Percentiles rank a stretch among this genome's conserved stretches.
phyloP scores from a whole-genome alignment of 331 rosid species.

The Pyracantha coccinea region DNA sequence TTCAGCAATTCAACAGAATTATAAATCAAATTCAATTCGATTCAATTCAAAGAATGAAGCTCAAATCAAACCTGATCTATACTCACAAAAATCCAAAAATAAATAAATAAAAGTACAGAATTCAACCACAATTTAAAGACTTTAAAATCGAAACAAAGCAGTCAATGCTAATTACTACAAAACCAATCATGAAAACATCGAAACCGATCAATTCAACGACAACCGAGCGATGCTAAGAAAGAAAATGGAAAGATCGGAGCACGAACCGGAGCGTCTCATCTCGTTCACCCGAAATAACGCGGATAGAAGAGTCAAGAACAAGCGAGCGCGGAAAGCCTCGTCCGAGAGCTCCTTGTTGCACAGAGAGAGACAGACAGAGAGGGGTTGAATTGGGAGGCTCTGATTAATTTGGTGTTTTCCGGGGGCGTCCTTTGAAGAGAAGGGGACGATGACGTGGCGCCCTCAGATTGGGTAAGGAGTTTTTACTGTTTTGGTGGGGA shows the following conservation, averaged over 20 bases:
- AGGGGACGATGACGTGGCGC: background rate
- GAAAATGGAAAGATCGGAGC: background rate
- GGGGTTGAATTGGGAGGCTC: background rate
- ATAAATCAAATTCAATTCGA: background rate
- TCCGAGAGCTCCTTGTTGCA: background rate
- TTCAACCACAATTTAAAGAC: background rate
- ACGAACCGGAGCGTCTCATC: conserved; percentile 72
- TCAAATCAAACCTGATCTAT: background rate
- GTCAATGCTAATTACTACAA: background rate
- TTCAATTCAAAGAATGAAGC: background rate
- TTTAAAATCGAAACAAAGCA: background rate
- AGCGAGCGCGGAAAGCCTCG: conserved; percentile 5
- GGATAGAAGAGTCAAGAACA: background rate
- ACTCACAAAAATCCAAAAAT: background rate
- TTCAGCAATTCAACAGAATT: background rate
- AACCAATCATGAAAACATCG: background rate
- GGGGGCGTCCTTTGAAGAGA: background rate
- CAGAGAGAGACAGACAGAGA: background rate
- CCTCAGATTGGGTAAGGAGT: background rate
- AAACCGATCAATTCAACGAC: background rate
- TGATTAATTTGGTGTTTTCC: background rate
- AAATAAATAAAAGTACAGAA: background rate
- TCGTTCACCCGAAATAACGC: conserved; percentile 15
- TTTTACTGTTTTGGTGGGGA: background rate
- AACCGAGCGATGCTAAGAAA: background rate